Base-by-base conservation (phyloP, 1,284 basidiomycete genomes). In the Tilletiaria anomala region DNA sequence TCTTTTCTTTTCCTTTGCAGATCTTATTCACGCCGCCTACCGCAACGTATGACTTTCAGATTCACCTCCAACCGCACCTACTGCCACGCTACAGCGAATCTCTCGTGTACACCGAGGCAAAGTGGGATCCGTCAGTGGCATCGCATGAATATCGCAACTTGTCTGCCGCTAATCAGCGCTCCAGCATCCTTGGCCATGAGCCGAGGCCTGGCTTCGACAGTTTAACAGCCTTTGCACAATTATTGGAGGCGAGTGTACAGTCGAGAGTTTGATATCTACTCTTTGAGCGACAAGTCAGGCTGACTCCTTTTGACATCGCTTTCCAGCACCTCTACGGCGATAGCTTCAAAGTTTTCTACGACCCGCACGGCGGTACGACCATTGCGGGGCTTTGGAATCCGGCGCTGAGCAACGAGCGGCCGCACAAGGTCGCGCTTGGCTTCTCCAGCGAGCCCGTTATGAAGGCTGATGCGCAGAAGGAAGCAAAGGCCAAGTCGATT, bases 381-480 rank as follows among this genome's bases (percentile, higher is more conserved):
- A 79, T 91, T 40, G 89, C 84, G 5, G 80, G 76, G 0, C 76
- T 94, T 1, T 96, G 87, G 83, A 85, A 93, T 57, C 82, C 83
- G 0, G 40, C 61, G 6, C 73, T 75, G 19, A 24, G 15, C 3
- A 52, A 58, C 10, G 58, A 65, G 37, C 64, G 72, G 35, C 73
- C 77, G 2, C 87, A 93, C 73, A 79, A 83, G 57, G 84, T 89
- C 4, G 72, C 87, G 40, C 76, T 83, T 14, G 82, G 80, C 2
- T 91, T 82, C 69, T 53, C 69, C 67, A 29, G 84, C 80, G 10
- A 12, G 22, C 38, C 35, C n/a, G n/a, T 29, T 8, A 22, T 12
- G 22, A 48, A 41, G 6, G 41, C 33, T 22, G 39, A 24, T 10
- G 32, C 32, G 16, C 31, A 37, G 24, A 37, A 11, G 41, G 43